Conservation (phyloP, 805 yeast species). For the Suhomyces sp. region DNA sequence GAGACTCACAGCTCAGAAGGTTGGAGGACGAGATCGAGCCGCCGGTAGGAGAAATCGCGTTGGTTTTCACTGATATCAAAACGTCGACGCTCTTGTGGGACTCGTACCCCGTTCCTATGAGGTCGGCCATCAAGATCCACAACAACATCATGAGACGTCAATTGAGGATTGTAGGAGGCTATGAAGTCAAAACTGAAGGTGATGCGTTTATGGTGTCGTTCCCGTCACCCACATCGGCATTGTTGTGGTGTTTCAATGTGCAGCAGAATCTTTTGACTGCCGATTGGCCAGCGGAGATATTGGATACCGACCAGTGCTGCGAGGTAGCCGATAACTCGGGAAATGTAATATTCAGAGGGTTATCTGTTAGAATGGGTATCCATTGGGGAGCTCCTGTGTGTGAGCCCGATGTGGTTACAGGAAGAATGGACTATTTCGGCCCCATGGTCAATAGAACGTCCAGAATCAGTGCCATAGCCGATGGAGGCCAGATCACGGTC, state of each 20-base stretch:
- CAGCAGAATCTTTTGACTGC: slow-evolving; percentile 77
- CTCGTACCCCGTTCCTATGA: slow-evolving; percentile 86
- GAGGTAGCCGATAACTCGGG: slow-evolving; percentile 66
- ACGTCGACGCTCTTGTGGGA: slow-evolving; percentile 95
- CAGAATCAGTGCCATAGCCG: slow-evolving; percentile 90
- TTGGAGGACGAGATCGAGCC: slow-evolving; percentile 90
- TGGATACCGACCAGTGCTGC: slow-evolving; percentile 80
- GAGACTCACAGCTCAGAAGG: slow-evolving; percentile 77
- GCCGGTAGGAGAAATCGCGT: slow-evolving; percentile 90
- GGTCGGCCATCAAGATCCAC: slow-evolving; percentile 93
- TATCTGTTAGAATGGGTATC: slow-evolving; percentile 95
- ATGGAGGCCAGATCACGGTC: slow-evolving; percentile 95
- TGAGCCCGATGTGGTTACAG: slow-evolving; percentile 89
- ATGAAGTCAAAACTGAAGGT: slow-evolving; percentile 98
- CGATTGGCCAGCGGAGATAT: slow-evolving; percentile 94
- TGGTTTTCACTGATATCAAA: slow-evolving; percentile 96
- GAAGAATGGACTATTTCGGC: slow-evolving; percentile 98
- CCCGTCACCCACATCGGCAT: slow-evolving; percentile 85
- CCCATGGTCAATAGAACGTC: slow-evolving; percentile 98
- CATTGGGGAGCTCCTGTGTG: slow-evolving; percentile 99
- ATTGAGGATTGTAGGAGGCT: slow-evolving; percentile 89
- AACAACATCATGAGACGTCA: slow-evolving; percentile 93
- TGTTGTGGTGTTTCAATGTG: slow-evolving; percentile 92
- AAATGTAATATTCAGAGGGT: slow-evolving; percentile 71
- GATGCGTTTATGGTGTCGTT: slow-evolving; percentile 98